Base-by-base conservation (phyloP, 2,329 filamentous ascomycete genomes). In the Talaromyces sp. region DNA sequence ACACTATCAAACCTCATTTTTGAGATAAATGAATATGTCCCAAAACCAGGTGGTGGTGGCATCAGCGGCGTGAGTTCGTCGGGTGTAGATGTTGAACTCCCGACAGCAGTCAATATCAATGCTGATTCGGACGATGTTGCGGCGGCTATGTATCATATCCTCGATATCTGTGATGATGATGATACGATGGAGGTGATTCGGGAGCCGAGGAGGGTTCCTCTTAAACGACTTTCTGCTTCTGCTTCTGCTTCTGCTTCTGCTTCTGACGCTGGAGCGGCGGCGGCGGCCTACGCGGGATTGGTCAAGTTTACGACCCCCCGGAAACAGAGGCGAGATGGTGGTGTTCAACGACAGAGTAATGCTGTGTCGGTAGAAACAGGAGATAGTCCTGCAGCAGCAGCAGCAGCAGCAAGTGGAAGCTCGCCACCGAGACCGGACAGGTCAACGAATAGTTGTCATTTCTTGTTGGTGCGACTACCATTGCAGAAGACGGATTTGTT, bases 1-100 rank as follows among this genome's bases (percentile, higher is more conserved):
- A 91, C 91, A 52, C 92, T 92, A 73, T 90, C 89, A 2, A 91
- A 84, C 75, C 86, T 96, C 71, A 92, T 96, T 66, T 83, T 97
- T 73, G 93, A 97, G 67, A 90, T 97, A 68, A 88, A 89, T 56
- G 88, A 97, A 77, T 88, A 89, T 57, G 87, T 96, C 21, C 82
- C 69, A 2, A 54, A 62, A 28, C 62, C 69, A 22, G 68, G 68
- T 6, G n/a, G n/a, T n/a, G n/a, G n/a, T n/a, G n/a, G n/a, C n/a
- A 63, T 67, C 28, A 59, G 64, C 56, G 61, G 60, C 22, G 60
- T 63, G 63, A 46, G 48, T 41, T 28, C 56, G 11, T 28, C 56
- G 11, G 33, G 39, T 6, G 3, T 39, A 40, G 51, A 54, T 0
- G 15, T 59, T 21, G 45, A 41, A 9, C 6, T 52, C 2, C 39